These are phyloP conservation scores for Amphicarpaea edgeworthii DNA, from an alignment of 306 rosid species.

Conservation along the genomic window DNA sequence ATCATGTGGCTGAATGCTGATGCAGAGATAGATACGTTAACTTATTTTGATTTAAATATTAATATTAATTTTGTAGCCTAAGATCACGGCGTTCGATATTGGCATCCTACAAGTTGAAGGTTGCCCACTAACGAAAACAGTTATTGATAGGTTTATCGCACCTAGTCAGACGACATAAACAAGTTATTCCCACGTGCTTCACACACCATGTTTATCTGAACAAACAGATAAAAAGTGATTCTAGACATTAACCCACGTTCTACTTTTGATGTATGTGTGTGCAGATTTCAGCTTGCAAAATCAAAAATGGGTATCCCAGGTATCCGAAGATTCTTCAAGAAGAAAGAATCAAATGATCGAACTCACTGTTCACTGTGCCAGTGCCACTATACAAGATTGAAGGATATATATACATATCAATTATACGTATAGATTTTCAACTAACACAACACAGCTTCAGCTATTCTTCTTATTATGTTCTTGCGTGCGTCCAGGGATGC, in stretches of 20 bases:
- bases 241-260: conserved; percentile 34
- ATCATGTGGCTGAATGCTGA: conserved; percentile 49
- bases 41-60: conserved; percentile 19
- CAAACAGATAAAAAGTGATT: background rate
- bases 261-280: conserved; percentile 38
- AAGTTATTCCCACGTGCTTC: conserved; percentile 31
- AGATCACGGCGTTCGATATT: conserved; percentile 26
- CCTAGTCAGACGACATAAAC: conserved; percentile 8
- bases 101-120: conserved; percentile 41
- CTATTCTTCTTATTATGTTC: conserved; percentile 30
- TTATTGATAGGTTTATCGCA: conserved; percentile 30
- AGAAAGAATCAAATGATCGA: conserved; percentile 72
- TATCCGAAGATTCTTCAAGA: conserved; percentile 74
- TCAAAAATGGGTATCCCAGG: conserved; percentile 81
- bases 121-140: conserved; percentile 29
- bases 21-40: conserved; percentile 40
- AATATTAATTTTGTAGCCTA: background rate
- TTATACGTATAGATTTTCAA: conserved; percentile 3
- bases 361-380: background rate
- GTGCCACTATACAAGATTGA: conserved; percentile 16
- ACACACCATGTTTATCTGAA: background rate
- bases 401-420: conserved; percentile 15
- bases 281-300: conserved; percentile 94
- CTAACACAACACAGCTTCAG: conserved; percentile 40
- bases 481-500: conserved; percentile 37